Percentiles rank a stretch among this genome's conserved stretches.
phyloP scores from a whole-genome alignment of 768 basidiomycete genomes.

The Lentinula sp. region DNA sequence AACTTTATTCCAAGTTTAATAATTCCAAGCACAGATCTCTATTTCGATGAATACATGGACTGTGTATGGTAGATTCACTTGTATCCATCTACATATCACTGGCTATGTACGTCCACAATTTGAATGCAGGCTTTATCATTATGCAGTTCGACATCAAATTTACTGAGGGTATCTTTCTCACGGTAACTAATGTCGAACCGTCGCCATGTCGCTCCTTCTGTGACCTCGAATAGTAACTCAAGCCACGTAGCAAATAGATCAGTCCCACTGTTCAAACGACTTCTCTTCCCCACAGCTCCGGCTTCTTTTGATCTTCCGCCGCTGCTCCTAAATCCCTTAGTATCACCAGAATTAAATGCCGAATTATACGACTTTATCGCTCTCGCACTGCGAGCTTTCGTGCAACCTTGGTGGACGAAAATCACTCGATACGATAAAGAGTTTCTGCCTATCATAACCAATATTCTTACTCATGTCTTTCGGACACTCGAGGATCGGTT shows the following conservation, averaged over 20 bases:
- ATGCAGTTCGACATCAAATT: too few species aligned
- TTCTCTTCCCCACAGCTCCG: background rate
- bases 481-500: constrained; percentile 56
- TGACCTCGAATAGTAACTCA: background rate
- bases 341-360: constrained; percentile 50
- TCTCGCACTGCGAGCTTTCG: constrained; percentile 69
- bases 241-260: background rate
- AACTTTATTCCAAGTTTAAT: too few species aligned
- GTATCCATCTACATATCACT: too few species aligned
- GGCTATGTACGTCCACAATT: too few species aligned
- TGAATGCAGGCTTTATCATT: too few species aligned
- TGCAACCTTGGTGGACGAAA: constrained; percentile 84
- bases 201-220: background rate
- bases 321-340: constrained; percentile 39
- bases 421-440: constrained; percentile 81
- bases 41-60: too few species aligned
- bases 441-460: constrained; percentile 66
- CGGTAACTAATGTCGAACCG: background rate
- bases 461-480: constrained; percentile 50
- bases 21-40: too few species aligned
- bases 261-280: background rate
- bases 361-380: constrained; percentile 80
- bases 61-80: too few species aligned
- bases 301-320: constrained; percentile 34
- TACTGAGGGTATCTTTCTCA: background rate